These are phyloP conservation scores for Aspergillus cavernicola DNA, from an alignment of 495 filamentous ascomycete genomes.

Conservation along the genomic window DNA sequence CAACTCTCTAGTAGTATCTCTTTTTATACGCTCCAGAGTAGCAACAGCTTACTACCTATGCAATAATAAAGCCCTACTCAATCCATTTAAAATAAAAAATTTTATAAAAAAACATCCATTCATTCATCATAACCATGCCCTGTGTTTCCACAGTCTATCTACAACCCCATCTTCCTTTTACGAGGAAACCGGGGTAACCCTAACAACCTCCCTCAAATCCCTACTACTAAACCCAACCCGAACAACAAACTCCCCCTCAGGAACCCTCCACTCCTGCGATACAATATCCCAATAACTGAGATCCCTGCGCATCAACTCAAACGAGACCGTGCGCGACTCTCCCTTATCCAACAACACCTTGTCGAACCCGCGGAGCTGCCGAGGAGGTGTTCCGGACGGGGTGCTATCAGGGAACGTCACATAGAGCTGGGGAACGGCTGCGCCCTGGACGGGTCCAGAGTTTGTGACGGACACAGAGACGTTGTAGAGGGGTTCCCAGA, in stretches of 20 bases:
- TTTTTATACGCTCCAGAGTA: too few relatives aligned
- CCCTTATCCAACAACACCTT: slow-evolving; percentile 50
- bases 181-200: neutral
- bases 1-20: too few relatives aligned
- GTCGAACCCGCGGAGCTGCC: slow-evolving; percentile 64
- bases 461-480: slow-evolving; percentile 51
- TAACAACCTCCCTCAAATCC: neutral
- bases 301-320: slow-evolving; percentile 59
- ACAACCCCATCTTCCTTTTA: too few relatives aligned
- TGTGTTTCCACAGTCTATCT: too few relatives aligned
- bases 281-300: slow-evolving; percentile 63
- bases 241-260: slow-evolving; percentile 32
- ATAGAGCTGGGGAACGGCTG: slow-evolving; percentile 60
- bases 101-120: too few relatives aligned
- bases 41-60: too few relatives aligned
- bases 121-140: too few relatives aligned
- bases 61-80: too few relatives aligned
- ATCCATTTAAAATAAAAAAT: too few relatives aligned
- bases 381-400: slow-evolving; percentile 43
- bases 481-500: slow-evolving; percentile 55
- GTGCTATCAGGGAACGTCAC: slow-evolving; percentile 19
- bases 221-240: slow-evolving; percentile 45
- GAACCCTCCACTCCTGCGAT: slow-evolving; percentile 58
- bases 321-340: slow-evolving; percentile 40
- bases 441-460: slow-evolving; percentile 46